Conservation (phyloP, 2,329 filamentous ascomycete genomes). For the Blastomyces parvus region DNA sequence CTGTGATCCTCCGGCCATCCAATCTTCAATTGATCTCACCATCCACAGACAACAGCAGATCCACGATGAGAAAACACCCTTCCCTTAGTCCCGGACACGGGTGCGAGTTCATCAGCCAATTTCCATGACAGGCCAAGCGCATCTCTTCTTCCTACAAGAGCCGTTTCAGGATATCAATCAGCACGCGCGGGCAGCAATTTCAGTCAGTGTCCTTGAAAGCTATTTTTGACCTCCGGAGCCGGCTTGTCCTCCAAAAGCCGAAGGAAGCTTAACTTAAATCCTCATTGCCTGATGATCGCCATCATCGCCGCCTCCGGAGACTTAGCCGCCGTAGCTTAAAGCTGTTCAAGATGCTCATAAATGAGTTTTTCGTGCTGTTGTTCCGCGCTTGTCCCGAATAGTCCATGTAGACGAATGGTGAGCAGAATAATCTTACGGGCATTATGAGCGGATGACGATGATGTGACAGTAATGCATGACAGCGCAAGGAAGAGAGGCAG, state of each 20-base stretch:
- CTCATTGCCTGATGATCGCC: neutral
- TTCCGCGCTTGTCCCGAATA: neutral
- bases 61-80: too few species aligned
- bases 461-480: neutral
- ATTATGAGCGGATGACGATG: too few species aligned
- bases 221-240: neutral
- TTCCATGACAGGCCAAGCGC: too few species aligned
- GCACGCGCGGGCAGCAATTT: neutral
- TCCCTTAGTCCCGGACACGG: too few species aligned
- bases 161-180: neutral
- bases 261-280: neutral
- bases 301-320: neutral
- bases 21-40: too few species aligned
- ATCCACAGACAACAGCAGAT: too few species aligned
- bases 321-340: neutral
- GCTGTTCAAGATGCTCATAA: neutral
- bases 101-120: neutral
- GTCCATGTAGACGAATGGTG: neutral
- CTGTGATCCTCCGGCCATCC: too few species aligned
- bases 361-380: neutral
- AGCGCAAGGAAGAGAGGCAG: neutral
- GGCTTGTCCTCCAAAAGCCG: neutral
- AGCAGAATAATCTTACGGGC: too few species aligned
- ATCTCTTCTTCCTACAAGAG: neutral
- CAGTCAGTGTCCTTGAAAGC: neutral